These are phyloP conservation scores for Claviceps spartinae DNA, from an alignment of 2,329 filamentous ascomycete species.

Conservation along the genomic window DNA sequence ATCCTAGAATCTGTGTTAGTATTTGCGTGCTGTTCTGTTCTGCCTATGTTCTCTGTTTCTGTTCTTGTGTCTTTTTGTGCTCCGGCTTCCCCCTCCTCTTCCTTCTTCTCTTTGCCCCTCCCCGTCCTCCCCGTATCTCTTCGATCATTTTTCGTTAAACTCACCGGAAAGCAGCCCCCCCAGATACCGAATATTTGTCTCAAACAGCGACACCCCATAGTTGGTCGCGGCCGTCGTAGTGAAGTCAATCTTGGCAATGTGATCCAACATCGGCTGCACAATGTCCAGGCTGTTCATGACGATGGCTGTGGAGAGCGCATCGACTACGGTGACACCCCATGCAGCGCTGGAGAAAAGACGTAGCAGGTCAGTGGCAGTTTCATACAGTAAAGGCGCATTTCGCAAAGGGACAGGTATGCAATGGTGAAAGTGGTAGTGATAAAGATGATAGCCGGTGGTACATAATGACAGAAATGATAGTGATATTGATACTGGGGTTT, in stretches of 20 bases:
- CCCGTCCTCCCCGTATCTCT: too few relatives aligned
- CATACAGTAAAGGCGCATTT: too few relatives aligned
- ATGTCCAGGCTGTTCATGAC: constrained; percentile 59
- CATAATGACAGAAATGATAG: too few relatives aligned
- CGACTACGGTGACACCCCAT: constrained; percentile 74
- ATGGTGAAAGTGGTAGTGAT: not conserved
- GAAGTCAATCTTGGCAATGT: constrained; percentile 60
- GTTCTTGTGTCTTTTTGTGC: too few relatives aligned
- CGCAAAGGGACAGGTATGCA: too few relatives aligned
- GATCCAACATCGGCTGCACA: constrained; percentile 56
- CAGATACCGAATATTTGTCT: constrained; percentile 82
- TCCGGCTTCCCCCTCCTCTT: not conserved
- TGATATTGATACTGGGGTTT: not conserved
- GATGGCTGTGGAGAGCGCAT: constrained; percentile 67
- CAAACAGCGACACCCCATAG: constrained; percentile 60
- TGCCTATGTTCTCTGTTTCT: not conserved
- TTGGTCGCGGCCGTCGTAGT: constrained; percentile 32
- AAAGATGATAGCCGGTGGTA: not conserved
- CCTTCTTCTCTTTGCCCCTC: not conserved
- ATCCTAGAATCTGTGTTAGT: constrained; percentile 26
- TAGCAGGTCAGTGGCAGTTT: too few relatives aligned
- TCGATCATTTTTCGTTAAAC: not conserved
- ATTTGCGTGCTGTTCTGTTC: not conserved
- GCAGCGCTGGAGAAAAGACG: constrained; percentile 46
- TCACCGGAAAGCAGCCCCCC: constrained; percentile 63